Percentiles rank a stretch among this genome's conserved stretches.
Evolutionary conservation across 2,329 filamentous ascomycete genomes (phyloP).

Genomic region (Paecilomyces dactylethromorphus): DNA sequence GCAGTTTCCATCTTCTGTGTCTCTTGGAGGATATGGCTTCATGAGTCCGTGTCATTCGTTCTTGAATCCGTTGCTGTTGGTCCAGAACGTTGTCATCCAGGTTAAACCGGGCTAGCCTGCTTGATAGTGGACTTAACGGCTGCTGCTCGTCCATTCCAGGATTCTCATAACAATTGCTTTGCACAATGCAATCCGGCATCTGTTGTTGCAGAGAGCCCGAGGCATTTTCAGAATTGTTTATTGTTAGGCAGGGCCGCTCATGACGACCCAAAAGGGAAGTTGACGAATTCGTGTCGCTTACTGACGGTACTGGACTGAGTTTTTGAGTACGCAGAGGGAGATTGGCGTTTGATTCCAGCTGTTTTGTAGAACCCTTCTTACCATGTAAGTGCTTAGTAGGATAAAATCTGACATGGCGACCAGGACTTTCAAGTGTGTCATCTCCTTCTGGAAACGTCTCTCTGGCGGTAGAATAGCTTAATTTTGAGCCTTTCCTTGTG

Average conservation of each 20-base stretch:
- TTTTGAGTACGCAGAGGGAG: neutral
- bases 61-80: slow-evolving; percentile 33
- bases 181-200: slow-evolving; percentile 18
- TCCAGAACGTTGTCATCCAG: slow-evolving; percentile 38
- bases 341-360: neutral
- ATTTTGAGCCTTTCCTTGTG: slow-evolving; percentile 15
- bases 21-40: slow-evolving; percentile 26
- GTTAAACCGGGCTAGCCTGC: slow-evolving; percentile 38
- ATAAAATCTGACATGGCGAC: neutral
- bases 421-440: neutral
- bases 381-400: neutral
- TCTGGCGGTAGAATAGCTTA: slow-evolving; percentile 24
- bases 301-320: slow-evolving; percentile 13
- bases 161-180: slow-evolving; percentile 19
- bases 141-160: slow-evolving; percentile 9
- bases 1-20: slow-evolving; percentile 31
- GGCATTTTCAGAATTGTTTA: slow-evolving; percentile 13
- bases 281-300: slow-evolving; percentile 27
- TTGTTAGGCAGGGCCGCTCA: slow-evolving; percentile 9
- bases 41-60: slow-evolving; percentile 30
- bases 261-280: slow-evolving; percentile 23
- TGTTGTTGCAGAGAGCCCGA: slow-evolving; percentile 21
- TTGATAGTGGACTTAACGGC: slow-evolving; percentile 14
- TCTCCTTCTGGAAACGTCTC: slow-evolving; percentile 8
- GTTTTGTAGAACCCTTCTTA: neutral